phyloP scores from a whole-genome alignment of 495 filamentous ascomycete species.

The Tuber melanosporum region DNA sequence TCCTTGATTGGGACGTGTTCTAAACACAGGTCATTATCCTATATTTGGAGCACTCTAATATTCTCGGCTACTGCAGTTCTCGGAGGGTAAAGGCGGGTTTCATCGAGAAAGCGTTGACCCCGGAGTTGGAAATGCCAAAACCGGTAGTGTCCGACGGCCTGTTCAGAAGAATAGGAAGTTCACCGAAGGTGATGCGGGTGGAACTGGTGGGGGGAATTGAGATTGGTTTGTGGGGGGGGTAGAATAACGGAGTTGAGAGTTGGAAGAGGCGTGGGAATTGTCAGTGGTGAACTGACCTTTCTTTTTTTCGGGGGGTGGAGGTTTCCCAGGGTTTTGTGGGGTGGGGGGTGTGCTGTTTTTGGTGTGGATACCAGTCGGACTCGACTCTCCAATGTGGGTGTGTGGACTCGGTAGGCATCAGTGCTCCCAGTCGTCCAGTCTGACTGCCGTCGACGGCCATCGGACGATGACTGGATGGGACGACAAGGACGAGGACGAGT shows the following conservation, averaged over 20 bases:
- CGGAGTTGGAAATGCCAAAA: slow-evolving; percentile 16
- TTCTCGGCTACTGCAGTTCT: background rate
- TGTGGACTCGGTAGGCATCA: no score
- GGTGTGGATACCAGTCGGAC: background rate
- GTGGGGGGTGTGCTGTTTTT: background rate
- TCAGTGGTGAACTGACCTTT: background rate
- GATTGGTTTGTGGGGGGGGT: background rate
- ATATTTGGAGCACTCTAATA: background rate
- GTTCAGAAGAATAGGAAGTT: slow-evolving; percentile 77
- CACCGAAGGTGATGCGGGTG: slow-evolving; percentile 70
- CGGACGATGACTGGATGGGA: no score
- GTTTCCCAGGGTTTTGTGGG: background rate
- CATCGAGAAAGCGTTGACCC: slow-evolving; percentile 29
- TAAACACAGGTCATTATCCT: background rate
- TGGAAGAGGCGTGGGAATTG: background rate
- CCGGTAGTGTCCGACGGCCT: slow-evolving; percentile 40
- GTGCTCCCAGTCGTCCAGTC: no score
- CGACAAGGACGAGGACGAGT: no score
- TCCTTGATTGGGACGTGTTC: background rate
- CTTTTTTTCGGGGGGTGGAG: background rate
- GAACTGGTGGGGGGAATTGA: slow-evolving; percentile 49
- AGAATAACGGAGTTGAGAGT: background rate
- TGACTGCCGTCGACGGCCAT: no score
- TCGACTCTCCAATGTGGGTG: background rate
- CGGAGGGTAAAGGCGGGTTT: background rate